Conservation (phyloP, 2,329 filamentous ascomycete species). For the Aspergillus tubingensis region DNA sequence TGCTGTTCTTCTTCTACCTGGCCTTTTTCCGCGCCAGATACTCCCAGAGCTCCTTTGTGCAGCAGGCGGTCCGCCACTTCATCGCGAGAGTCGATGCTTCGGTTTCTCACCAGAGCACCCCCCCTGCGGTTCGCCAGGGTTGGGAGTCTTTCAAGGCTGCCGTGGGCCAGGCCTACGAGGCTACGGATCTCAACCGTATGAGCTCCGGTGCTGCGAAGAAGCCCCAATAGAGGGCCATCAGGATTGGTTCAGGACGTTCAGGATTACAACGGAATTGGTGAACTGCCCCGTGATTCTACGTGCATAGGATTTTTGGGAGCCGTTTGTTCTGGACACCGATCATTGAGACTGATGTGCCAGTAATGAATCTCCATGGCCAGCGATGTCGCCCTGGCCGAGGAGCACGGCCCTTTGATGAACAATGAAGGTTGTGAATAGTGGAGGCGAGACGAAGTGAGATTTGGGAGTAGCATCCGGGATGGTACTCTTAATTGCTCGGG, state of each 20-base stretch:
- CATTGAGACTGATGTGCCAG: conserved; percentile 1
- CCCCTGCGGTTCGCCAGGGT: conserved; percentile 72
- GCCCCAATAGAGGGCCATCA: conserved; percentile 43
- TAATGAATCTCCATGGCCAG: conserved; percentile 9
- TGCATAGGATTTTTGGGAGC: not conserved
- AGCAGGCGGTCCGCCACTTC: conserved; percentile 72
- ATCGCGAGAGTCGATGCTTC: conserved; percentile 76
- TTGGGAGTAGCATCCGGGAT: not conserved
- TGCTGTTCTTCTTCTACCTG: conserved; percentile 82
- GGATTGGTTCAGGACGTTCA: not conserved
- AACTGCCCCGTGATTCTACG: not conserved
- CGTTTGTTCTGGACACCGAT: conserved; percentile 2
- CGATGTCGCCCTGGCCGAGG: not conserved
- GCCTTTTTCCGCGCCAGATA: conserved; percentile 89
- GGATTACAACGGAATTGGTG: conserved; percentile 3
- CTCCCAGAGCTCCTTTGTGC: conserved; percentile 89
- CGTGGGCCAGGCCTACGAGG: conserved; percentile 72
- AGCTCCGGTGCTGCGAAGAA: conserved; percentile 56
- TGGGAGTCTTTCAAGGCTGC: conserved; percentile 79
- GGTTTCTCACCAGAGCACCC: conserved; percentile 82
- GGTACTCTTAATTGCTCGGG: not conserved
- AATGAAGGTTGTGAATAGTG: conserved; percentile 1
- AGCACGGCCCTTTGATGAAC: conserved; percentile 6
- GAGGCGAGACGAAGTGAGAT: not conserved
- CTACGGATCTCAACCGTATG: conserved; percentile 77